A percentile compares a stretch with the other conserved stretches of the same genome.
phyloP scores from a whole-genome alignment of 129 eudicot species.

The Scalesia atractyloides region DNA sequence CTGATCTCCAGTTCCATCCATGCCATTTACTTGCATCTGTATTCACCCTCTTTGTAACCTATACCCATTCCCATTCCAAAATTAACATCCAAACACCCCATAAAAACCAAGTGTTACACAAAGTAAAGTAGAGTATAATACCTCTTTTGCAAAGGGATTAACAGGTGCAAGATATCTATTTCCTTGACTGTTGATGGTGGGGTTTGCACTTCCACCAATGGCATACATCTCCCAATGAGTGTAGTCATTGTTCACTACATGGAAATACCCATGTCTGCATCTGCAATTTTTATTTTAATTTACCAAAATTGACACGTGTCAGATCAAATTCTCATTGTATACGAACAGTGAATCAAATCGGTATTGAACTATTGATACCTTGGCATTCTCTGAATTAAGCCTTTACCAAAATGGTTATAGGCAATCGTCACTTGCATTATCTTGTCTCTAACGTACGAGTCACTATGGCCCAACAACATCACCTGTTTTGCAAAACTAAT shows the following conservation, averaged over 20 bases:
- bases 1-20: slow-evolving; percentile 98
- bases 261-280: slow-evolving; percentile 95
- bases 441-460: slow-evolving; percentile 74
- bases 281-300: slow-evolving; percentile 41
- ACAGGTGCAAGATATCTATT: slow-evolving; percentile 87
- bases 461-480: slow-evolving; percentile 97
- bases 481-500: slow-evolving; percentile 52
- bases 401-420: slow-evolving; percentile 88
- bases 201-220: slow-evolving; percentile 92
- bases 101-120: not conserved
- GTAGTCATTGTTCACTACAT: slow-evolving; percentile 97
- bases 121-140: slow-evolving; percentile 17
- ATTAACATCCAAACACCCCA: slow-evolving; percentile 3
- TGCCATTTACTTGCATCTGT: slow-evolving; percentile 56
- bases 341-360: slow-evolving; percentile 8
- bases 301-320: slow-evolving; percentile 7
- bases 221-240: slow-evolving; percentile 99
- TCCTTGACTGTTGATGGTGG: slow-evolving; percentile 97
- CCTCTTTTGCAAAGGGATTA: slow-evolving; percentile 92
- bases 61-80: slow-evolving; percentile 6
- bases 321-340: slow-evolving; percentile 10
- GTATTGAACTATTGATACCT: slow-evolving; percentile 48
- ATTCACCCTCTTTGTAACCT: slow-evolving; percentile 83
- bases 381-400: slow-evolving; percentile 96
- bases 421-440: slow-evolving; percentile 96